Conservation (phyloP, 495 filamentous ascomycete species). For the Daldinia bambusicola region DNA sequence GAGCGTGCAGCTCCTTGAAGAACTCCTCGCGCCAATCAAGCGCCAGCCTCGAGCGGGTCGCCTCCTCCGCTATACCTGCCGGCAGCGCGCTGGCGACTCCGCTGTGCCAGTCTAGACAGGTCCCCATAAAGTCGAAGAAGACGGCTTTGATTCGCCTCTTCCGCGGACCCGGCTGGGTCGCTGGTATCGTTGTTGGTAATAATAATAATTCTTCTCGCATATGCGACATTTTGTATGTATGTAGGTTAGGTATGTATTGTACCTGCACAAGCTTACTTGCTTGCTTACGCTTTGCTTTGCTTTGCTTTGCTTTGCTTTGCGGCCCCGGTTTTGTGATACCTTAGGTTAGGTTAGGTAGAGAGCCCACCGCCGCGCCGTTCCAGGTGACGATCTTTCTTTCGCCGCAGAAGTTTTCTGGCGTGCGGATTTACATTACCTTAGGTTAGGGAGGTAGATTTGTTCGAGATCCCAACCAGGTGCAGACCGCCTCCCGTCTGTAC, state of each 20-base stretch:
- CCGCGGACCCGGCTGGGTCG: conserved; percentile 12
- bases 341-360: neutral
- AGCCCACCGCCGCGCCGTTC: neutral
- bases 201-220: conserved; percentile 2
- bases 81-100: conserved; percentile 47
- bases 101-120: conserved; percentile 58
- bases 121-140: conserved; percentile 62
- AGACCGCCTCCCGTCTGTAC: conserved; percentile 40
- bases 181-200: neutral
- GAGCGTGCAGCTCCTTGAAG: conserved; percentile 56
- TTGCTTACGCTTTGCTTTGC: no score
- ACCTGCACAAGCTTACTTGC: conserved; percentile 5
- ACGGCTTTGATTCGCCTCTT: conserved; percentile 51
- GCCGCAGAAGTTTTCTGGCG: neutral
- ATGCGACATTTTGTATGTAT: conserved; percentile 14
- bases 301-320: no score
- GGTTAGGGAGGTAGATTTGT: neutral
- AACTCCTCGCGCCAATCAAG: conserved; percentile 61
- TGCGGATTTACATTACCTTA: no score
- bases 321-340: conserved; percentile 5
- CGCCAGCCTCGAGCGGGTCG: conserved; percentile 53
- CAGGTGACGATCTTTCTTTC: conserved; percentile 9
- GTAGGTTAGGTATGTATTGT: neutral
- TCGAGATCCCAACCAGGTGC: conserved; percentile 17
- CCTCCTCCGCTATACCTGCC: conserved; percentile 35